These are phyloP conservation scores for Leccinum solheimii DNA, from an alignment of 1,284 basidiomycete genomes.

Conservation along the genomic window DNA sequence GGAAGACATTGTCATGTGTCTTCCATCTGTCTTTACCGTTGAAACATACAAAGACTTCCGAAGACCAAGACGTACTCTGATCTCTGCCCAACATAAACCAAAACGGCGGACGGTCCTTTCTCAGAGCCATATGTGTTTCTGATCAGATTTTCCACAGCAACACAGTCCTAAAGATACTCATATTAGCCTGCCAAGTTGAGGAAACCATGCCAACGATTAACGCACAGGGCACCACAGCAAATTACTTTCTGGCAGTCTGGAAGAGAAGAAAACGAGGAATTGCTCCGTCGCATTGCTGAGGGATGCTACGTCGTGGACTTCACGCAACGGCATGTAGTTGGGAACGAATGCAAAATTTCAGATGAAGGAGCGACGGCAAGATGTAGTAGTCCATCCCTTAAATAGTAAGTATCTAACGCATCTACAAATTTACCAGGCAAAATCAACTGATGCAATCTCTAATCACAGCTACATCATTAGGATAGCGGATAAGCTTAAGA, in stretches of 20 bases:
- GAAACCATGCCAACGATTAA: conserved; percentile 14
- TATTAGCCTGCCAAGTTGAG: neutral
- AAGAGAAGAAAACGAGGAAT: conserved; percentile 68
- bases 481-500: conserved; percentile 18
- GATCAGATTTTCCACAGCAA: conserved; percentile 62
- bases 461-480: conserved; percentile 21
- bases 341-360: neutral
- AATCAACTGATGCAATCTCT: conserved; percentile 2
- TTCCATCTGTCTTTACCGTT: conserved; percentile 62
- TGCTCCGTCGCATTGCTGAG: conserved; percentile 45
- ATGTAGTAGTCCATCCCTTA: neutral
- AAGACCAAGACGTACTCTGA: conserved; percentile 52
- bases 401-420: conserved; percentile 9
- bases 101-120: conserved; percentile 58
- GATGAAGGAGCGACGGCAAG: neutral
- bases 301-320: conserved; percentile 34
- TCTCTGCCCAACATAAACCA: conserved; percentile 75
- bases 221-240: conserved; percentile 67
- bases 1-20: conserved; percentile 58
- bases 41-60: neutral
- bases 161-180: conserved; percentile 62
- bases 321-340: conserved; percentile 33
- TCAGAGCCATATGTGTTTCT: conserved; percentile 53
- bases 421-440: neutral
- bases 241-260: conserved; percentile 47